phyloP scores from a whole-genome alignment of 805 yeast genomes.

The Wickerhamomyces alni region DNA sequence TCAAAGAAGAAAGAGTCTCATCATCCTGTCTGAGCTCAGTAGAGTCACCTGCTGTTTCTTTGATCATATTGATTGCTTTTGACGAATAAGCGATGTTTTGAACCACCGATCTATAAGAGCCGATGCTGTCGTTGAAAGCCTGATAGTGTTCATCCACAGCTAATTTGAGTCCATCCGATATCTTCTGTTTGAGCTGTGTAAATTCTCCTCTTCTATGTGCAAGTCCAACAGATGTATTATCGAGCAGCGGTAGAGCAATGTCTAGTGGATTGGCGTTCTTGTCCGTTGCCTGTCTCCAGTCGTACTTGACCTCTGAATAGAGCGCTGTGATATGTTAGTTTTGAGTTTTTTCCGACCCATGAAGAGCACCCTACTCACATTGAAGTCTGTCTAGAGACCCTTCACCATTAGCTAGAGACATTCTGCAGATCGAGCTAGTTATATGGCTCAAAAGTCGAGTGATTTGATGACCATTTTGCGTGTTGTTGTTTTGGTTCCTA shows the following conservation, averaged over 20 bases:
- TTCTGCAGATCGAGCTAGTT: no score
- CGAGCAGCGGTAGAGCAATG: conserved; percentile 74
- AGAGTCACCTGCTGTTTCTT: conserved; percentile 31
- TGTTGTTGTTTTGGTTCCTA: no score
- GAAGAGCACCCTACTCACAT: no score
- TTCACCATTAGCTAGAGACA: no score
- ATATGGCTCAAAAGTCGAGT: no score
- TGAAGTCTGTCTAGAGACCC: no score
- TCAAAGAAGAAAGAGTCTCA: conserved; percentile 32
- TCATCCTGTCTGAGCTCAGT: conserved; percentile 2
- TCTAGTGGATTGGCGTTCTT: conserved; percentile 76
- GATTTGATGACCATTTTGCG: no score
- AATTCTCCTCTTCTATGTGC: conserved; percentile 72
- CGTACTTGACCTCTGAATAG: conserved; percentile 28
- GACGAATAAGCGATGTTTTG: conserved; percentile 63
- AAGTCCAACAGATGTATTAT: conserved; percentile 85
- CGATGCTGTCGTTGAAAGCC: conserved; percentile 79
- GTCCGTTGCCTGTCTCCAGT: conserved; percentile 45
- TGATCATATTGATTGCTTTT: conserved; percentile 42
- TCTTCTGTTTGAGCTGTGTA: conserved; percentile 46
- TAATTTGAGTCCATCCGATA: conserved; percentile 50
- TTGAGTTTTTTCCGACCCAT: no score
- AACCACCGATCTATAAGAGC: conserved; percentile 72
- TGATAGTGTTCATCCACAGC: conserved; percentile 82
- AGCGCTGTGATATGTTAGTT: conserved; percentile 5